A percentile compares a stretch with the other conserved stretches of the same genome.
phyloP scores from a whole-genome alignment of 768 basidiomycete genomes.

The Gloeostereum incarnatum region DNA sequence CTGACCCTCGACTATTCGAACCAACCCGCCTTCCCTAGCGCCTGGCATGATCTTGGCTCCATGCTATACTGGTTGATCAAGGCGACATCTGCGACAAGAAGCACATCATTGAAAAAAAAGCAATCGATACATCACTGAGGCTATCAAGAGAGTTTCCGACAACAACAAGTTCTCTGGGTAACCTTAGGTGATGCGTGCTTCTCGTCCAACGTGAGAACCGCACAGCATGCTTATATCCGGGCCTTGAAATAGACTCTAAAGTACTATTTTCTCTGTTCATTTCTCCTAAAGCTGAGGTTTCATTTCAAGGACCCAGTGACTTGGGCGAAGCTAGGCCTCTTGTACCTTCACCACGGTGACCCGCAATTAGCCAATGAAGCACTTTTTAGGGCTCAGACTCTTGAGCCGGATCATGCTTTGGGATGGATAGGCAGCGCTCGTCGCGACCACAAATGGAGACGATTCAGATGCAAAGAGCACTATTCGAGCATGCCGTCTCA shows the following conservation, averaged over 20 bases:
- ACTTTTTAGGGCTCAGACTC: conserved; percentile 78
- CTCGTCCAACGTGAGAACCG: conserved; percentile 51
- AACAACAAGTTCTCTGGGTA: conserved; percentile 76
- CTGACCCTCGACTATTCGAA: conserved; percentile 47
- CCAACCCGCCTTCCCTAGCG: conserved; percentile 39
- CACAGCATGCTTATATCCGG: conserved; percentile 89
- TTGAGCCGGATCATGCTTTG: conserved; percentile 82
- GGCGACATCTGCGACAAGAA: conserved; percentile 19
- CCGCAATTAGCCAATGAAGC: conserved; percentile 78
- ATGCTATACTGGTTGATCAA: conserved; percentile 40
- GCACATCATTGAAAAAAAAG: conserved; percentile 27
- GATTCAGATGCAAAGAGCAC: conserved; percentile 48
- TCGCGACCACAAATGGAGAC: conserved; percentile 54
- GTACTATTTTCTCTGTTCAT: conserved; percentile 25
- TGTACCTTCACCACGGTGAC: conserved; percentile 78
- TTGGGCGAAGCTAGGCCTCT: conserved; percentile 85
- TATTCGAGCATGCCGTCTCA: conserved; percentile 68
- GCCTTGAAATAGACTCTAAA: conserved; percentile 84
- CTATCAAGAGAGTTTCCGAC: conserved; percentile 61
- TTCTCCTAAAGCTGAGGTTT: not conserved
- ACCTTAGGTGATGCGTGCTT: conserved; percentile 73
- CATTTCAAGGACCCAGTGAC: conserved; percentile 58
- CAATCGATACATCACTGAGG: conserved; percentile 54
- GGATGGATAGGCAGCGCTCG: conserved; percentile 83
- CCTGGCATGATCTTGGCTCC: conserved; percentile 69